Percentiles rank a stretch among this genome's conserved stretches.
Conservation (phyloP, 495 filamentous ascomycete species). For the Penicillium atrosanguineum region DNA sequence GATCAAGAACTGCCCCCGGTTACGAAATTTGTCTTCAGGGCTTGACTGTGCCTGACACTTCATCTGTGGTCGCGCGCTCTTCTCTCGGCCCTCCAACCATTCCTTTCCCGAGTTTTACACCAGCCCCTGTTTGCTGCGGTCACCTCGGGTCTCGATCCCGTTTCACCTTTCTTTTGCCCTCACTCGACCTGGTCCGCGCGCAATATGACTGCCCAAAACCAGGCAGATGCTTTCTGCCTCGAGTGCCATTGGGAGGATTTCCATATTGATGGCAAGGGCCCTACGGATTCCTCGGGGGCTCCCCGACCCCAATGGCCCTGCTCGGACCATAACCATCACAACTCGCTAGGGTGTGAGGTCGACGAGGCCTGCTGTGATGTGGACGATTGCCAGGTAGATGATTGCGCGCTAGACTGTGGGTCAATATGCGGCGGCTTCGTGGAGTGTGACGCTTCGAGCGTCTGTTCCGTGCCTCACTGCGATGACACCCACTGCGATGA, state of each 20-base stretch:
- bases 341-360: constrained; percentile 27
- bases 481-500: constrained; percentile 29
- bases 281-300: constrained; percentile 19
- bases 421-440: constrained; percentile 46
- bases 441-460: constrained; percentile 40
- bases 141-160: background rate
- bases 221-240: constrained; percentile 39
- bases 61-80: constrained; percentile 16
- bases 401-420: constrained; percentile 41
- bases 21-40: constrained; percentile 18
- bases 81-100: constrained; percentile 3
- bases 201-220: constrained; percentile 39
- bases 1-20: background rate
- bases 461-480: constrained; percentile 38
- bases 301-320: constrained; percentile 33
- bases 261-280: constrained; percentile 34
- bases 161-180: constrained; percentile 1
- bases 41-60: background rate
- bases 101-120: background rate
- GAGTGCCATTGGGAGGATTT: constrained; percentile 46
- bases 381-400: constrained; percentile 42
- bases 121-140: background rate
- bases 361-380: constrained; percentile 44
- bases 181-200: constrained; percentile 13
- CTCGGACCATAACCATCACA: constrained; percentile 28